Base-by-base conservation (phyloP, 441 rosid genomes). In the Capsella rubella region DNA sequence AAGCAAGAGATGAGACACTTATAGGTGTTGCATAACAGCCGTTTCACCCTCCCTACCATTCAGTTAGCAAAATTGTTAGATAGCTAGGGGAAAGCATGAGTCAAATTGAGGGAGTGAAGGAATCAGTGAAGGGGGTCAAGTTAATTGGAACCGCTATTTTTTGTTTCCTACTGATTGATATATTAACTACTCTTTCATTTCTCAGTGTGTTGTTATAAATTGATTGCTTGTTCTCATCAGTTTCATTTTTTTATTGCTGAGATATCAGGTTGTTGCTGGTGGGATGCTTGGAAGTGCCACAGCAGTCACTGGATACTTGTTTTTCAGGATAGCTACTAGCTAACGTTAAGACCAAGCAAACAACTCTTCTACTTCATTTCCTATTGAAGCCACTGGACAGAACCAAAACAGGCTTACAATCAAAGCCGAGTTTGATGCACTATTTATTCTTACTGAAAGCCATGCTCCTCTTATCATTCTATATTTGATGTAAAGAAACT, bases 201-300 rank as follows among this genome's bases (percentile, higher is more conserved):
- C 28, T 65, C 21, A 14, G 27, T 34, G 9, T 66, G 60, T 6
- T 50, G 53, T 4, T 6, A 57, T 55, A 21, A 25, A 49, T 60
- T 9, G 4, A 6, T 28, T 14, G n/a, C 37, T 51, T 25, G 28
- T 50, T 66, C 67, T 74, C 25, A 66, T 74, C 15, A 58, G 18
- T 64, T 51, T 57, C 42, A n/a, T 46, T 72, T 50, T 72, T 28
- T 54, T 12, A 54, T 56, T 45, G 68, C 6, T 25, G 51, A 67
- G 90, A 45, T 47, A 54, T 53, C 86, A 95, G 99, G 99, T 95
- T 32, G 45, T 89, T 68, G 99, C 91, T n/a, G 99, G 99, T 54
- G 87, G 89, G 37, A 76, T 92, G 71, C 95, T 95, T 15, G 99
- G 99, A 56, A 76, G 82, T 57, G 78, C 75, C 6, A 90, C 97